Evolutionary conservation across 192 early-diverging fungal genomes (phyloP).

Genomic region (Thoreauomyces humboldtii): DNA sequence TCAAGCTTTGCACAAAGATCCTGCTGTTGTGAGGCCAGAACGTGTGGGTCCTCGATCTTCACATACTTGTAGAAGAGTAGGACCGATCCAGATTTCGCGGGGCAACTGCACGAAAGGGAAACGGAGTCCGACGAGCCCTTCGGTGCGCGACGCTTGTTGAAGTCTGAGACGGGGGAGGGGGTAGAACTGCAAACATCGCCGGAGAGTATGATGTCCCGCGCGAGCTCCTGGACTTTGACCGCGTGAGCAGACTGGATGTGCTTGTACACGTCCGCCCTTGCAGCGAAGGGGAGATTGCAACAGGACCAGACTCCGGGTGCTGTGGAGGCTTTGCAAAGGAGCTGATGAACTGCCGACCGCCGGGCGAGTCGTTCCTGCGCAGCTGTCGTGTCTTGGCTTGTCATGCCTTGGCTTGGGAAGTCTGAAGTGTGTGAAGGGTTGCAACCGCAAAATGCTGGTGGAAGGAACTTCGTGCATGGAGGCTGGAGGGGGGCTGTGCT

Average conservation of each 20-base stretch:
- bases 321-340: neutral
- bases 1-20: slow-evolving; percentile 6
- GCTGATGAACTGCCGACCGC: neutral
- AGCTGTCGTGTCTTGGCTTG: too few species aligned
- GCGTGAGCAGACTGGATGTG: slow-evolving; percentile 1
- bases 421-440: too few species aligned
- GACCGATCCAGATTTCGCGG: slow-evolving; percentile 14
- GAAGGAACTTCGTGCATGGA: too few species aligned
- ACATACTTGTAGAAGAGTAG: slow-evolving; percentile 32
- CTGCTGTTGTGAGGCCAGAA: slow-evolving; percentile 1
- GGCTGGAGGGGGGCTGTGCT: too few species aligned
- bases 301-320: neutral
- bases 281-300: neutral
- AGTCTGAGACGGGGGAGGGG: neutral
- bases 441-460: too few species aligned
- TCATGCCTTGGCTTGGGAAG: too few species aligned
- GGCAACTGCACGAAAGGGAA: slow-evolving; percentile 19
- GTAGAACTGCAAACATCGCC: neutral
- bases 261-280: neutral
- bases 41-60: neutral
- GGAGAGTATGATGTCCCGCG: neutral
- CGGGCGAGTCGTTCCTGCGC: slow-evolving; percentile 1
- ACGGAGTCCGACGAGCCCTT: slow-evolving; percentile 31
- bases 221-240: neutral
- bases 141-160: slow-evolving; percentile 22